Base-by-base conservation (phyloP, 176 grass and related monocot species). In the Musa itinerans region DNA sequence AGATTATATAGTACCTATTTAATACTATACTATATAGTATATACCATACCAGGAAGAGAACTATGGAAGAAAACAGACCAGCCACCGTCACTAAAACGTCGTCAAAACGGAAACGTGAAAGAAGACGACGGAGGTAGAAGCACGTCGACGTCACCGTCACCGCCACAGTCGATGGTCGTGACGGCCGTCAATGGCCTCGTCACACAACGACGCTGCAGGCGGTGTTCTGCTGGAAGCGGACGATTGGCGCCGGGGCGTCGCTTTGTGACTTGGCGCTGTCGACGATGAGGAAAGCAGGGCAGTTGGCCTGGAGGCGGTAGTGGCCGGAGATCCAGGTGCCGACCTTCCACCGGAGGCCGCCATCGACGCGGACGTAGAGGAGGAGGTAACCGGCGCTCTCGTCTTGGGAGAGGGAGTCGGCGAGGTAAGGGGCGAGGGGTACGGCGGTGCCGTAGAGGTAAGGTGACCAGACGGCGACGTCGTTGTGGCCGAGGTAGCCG, bases 301-400 rank as follows among this genome's bases (percentile, higher is more conserved):
- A 76, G 57, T 11, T 64, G 58, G 65, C 74, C 2, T 52, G 74
- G 58, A 76, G 57, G 20, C 52, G 74, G 59, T 76, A 76, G 20
- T 9, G 9, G 57, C 25, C n/a, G 48, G 74, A 76, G 59, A 24
- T 76, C 74, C 74, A 76, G 26, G 34, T 52, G 57, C 74, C 74
- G 34, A 76, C 59, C 74, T 64, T 76, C 74, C 74, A 76, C 34
- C 59, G 58, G 59, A 76, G 19, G 8, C 13, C 17, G 74, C 74
- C 74, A 34, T 65, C 58, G 74, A 76, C 10, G 8, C 48, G 43
- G 57, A 76, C 12, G 59, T 63, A 29, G 58, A 76, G 20, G n/a
- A 76, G 74, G 11, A 65, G 9, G 12, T 50, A 48, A 6, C 74
- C 74, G 11, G 74, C 74, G 57, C 21, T 23, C 17, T 65, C 11